These are phyloP conservation scores for Cryptococcus sp. DNA, from an alignment of 1,284 basidiomycete genomes.

Conservation along the genomic window DNA sequence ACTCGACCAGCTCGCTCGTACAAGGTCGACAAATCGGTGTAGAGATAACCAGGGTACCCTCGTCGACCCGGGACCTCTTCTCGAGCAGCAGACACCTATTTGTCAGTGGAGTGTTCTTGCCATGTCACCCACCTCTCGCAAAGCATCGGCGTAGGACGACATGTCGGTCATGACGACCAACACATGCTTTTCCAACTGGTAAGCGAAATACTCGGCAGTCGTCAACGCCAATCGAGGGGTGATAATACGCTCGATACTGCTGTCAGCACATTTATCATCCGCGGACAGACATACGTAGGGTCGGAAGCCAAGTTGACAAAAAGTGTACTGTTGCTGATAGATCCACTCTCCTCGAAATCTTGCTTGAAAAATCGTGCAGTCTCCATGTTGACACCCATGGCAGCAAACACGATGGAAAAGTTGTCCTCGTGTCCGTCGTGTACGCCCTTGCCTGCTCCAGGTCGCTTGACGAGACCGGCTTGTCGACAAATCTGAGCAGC, in stretches of 20 bases:
- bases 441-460: conserved; percentile 77
- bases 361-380: conserved; percentile 99
- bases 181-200: conserved; percentile 99
- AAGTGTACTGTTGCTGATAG: conserved; percentile 93
- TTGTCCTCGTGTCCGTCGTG: conserved; percentile 99
- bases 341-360: conserved; percentile 98
- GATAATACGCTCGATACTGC: conserved; percentile 97
- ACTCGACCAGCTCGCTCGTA: conserved; percentile 99
- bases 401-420: conserved; percentile 98
- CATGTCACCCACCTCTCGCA: conserved; percentile 68
- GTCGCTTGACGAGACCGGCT: conserved; percentile 91
- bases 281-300: conserved; percentile 62
- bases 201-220: conserved; percentile 99
- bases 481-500: conserved; percentile 99
- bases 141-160: conserved; percentile 83
- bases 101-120: conserved; percentile 20
- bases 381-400: conserved; percentile 99
- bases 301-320: conserved; percentile 99
- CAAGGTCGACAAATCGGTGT: conserved; percentile 96
- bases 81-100: conserved; percentile 91
- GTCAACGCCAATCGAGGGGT: conserved; percentile 97
- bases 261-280: conserved; percentile 2
- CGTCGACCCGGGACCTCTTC: conserved; percentile 99
- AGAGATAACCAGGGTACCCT: conserved; percentile 82
- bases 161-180: conserved; percentile 99